Percentiles rank a stretch among this genome's conserved stretches.
These are phyloP conservation scores for Colletotrichum acutatum DNA, from an alignment of 2,329 filamentous ascomycete genomes.

Conservation along the genomic window DNA sequence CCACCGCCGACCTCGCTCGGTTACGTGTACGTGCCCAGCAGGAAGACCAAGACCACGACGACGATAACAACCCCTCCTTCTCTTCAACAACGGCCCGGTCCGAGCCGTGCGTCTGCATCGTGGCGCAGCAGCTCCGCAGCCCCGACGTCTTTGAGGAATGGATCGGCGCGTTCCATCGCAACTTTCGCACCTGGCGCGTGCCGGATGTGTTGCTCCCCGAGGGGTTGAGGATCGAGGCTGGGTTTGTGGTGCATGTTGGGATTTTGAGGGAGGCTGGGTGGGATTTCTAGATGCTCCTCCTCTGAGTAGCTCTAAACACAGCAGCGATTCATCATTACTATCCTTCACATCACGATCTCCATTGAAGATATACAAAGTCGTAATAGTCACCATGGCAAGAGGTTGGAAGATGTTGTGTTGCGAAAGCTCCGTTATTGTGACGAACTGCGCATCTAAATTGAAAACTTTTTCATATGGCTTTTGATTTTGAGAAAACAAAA, in stretches of 20 bases:
- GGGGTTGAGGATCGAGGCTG: conserved; percentile 70
- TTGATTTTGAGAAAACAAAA: not conserved
- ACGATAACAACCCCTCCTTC: conserved; percentile 2
- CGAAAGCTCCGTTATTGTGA: conserved; percentile 6
- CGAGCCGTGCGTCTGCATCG: conserved; percentile 75
- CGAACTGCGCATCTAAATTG: conserved; percentile 12
- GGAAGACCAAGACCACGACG: not conserved
- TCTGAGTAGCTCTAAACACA: not conserved
- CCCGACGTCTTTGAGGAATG: conserved; percentile 87
- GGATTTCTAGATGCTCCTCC: not conserved
- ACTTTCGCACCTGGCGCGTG: conserved; percentile 82
- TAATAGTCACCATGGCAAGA: not conserved
- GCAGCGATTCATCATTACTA: too few relatives aligned
- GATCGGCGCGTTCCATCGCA: conserved; percentile 73
- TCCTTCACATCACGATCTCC: not conserved
- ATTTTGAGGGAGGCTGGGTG: conserved; percentile 57
- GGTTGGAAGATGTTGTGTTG: not conserved
- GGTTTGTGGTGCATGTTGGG: conserved; percentile 87
- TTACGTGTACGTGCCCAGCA: conserved; percentile 54
- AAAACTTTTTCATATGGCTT: conserved; percentile 9
- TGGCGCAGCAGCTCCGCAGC: conserved; percentile 90
- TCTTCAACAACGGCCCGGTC: conserved; percentile 28
- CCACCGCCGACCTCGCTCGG: conserved; percentile 79
- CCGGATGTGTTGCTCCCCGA: conserved; percentile 70
- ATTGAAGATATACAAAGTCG: not conserved